Conservation (phyloP, 2,329 filamentous ascomycete species). For the Rhinocladiella similis region DNA sequence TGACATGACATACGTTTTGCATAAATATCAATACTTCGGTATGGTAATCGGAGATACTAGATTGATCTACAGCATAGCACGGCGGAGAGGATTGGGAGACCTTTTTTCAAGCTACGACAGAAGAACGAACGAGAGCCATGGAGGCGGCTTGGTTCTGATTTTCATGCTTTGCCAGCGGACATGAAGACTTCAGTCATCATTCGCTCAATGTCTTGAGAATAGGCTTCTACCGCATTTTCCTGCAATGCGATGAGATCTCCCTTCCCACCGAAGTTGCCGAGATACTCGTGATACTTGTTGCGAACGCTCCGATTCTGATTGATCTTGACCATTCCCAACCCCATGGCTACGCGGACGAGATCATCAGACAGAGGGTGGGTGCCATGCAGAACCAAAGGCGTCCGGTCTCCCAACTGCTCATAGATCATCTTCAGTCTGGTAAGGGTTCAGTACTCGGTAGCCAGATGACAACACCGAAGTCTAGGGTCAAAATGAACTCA, state of each 20-base stretch:
- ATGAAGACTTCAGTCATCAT: background rate
- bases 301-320: slow-evolving; percentile 31
- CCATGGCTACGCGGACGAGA: slow-evolving; percentile 21
- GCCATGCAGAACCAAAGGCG: slow-evolving; percentile 27
- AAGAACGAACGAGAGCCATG: too few relatives aligned
- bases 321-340: slow-evolving; percentile 29
- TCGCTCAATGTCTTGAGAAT: too few relatives aligned
- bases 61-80: too few relatives aligned
- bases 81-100: too few relatives aligned
- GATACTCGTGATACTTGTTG: slow-evolving; percentile 28
- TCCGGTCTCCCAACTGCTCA: slow-evolving; percentile 25
- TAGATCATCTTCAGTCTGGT: slow-evolving; percentile 52
- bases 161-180: background rate
- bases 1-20: too few relatives aligned
- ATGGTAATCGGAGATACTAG: too few relatives aligned
- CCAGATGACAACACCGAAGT: background rate
- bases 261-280: background rate
- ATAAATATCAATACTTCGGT: too few relatives aligned
- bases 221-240: background rate
- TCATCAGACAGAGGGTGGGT: slow-evolving; percentile 25
- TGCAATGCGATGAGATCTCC: background rate
- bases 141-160: too few relatives aligned
- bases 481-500: background rate
- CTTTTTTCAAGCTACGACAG: too few relatives aligned
- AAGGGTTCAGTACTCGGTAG: background rate